A percentile compares a stretch with the other conserved stretches of the same genome.
These are phyloP conservation scores for Aspergillus glaucus DNA, from an alignment of 2,329 filamentous ascomycete genomes.

Conservation along the genomic window DNA sequence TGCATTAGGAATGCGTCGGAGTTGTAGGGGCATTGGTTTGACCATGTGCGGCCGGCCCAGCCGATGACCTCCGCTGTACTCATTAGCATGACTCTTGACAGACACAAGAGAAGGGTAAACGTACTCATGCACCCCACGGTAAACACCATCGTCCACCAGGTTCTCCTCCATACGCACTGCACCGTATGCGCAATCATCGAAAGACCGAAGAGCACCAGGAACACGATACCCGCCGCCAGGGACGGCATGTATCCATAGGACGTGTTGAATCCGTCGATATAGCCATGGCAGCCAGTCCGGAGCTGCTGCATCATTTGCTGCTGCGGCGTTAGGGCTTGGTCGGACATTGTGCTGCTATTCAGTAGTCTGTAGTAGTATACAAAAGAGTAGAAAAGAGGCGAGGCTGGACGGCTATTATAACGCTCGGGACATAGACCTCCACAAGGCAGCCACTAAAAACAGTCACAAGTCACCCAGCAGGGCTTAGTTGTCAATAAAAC, in stretches of 20 bases:
- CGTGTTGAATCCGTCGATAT: slow-evolving; percentile 18
- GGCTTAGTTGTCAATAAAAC: neutral
- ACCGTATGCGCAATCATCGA: slow-evolving; percentile 30
- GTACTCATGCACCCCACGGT: slow-evolving; percentile 31
- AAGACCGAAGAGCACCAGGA: slow-evolving; percentile 27
- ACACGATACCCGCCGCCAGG: slow-evolving; percentile 28
- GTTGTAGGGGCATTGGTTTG: slow-evolving; percentile 46
- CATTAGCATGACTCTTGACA: slow-evolving; percentile 2
- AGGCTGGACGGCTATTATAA: neutral
- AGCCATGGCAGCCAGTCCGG: slow-evolving; percentile 18
- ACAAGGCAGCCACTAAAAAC: neutral
- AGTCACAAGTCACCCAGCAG: too few relatives aligned
- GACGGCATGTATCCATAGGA: slow-evolving; percentile 31
- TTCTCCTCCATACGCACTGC: slow-evolving; percentile 31
- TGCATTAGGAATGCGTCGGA: slow-evolving; percentile 46
- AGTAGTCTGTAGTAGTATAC: neutral
- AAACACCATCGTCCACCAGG: slow-evolving; percentile 36
- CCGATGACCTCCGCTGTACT: slow-evolving; percentile 39
- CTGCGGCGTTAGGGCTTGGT: slow-evolving; percentile 1
- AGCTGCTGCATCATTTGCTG: slow-evolving; percentile 7
- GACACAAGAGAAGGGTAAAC: slow-evolving; percentile 1
- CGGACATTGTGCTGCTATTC: neutral
- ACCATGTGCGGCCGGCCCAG: slow-evolving; percentile 46
- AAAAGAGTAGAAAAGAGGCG: neutral
- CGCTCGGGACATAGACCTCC: neutral